Evolutionary conservation across 2,329 filamentous ascomycete species (phyloP).

Genomic region (Trichoderma asperellum): DNA sequence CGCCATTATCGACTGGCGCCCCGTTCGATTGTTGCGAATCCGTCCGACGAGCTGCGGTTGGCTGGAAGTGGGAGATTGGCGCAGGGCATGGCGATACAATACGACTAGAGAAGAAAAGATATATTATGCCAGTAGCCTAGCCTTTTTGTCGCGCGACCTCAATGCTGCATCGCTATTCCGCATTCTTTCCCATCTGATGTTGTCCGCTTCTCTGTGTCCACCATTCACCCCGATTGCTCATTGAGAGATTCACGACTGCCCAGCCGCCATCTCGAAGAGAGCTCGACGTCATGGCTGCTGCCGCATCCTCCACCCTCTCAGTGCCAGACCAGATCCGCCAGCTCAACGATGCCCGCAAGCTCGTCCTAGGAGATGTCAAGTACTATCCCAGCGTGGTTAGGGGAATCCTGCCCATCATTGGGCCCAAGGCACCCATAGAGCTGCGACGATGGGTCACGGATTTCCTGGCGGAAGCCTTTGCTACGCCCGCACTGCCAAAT

Average conservation of each 20-base stretch:
- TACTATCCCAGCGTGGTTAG: slow-evolving; percentile 93
- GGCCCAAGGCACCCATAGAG: slow-evolving; percentile 72
- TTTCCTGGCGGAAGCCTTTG: slow-evolving; percentile 94
- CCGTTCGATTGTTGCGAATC: slow-evolving; percentile 17
- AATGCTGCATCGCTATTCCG: slow-evolving; percentile 31
- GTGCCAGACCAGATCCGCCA: slow-evolving; percentile 80
- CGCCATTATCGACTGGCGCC: slow-evolving; percentile 4
- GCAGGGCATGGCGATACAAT: slow-evolving; percentile 37
- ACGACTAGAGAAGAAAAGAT: slow-evolving; percentile 29
- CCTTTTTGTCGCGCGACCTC: slow-evolving; percentile 38
- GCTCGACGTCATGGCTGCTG: slow-evolving; percentile 32
- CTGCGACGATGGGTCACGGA: slow-evolving; percentile 94
- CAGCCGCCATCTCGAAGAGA: slow-evolving; percentile 9
- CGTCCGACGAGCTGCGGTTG: slow-evolving; percentile 10
- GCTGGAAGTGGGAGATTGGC: slow-evolving; percentile 30
- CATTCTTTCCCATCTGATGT: slow-evolving; percentile 26
- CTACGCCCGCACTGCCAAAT: slow-evolving; percentile 79
- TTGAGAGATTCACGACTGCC: slow-evolving; percentile 4
- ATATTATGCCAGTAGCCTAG: slow-evolving; percentile 35
- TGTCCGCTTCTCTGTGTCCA: slow-evolving; percentile 10
- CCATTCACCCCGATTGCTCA: neutral
- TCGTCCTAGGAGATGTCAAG: slow-evolving; percentile 82
- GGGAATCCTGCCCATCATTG: slow-evolving; percentile 90
- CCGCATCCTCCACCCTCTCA: slow-evolving; percentile 61
- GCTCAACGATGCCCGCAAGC: slow-evolving; percentile 85